Evolutionary conservation across 2,329 filamentous ascomycete species (phyloP), one percentile per base, ranked within the genome.

Genomic region (Didymella arachidicola): DNA sequence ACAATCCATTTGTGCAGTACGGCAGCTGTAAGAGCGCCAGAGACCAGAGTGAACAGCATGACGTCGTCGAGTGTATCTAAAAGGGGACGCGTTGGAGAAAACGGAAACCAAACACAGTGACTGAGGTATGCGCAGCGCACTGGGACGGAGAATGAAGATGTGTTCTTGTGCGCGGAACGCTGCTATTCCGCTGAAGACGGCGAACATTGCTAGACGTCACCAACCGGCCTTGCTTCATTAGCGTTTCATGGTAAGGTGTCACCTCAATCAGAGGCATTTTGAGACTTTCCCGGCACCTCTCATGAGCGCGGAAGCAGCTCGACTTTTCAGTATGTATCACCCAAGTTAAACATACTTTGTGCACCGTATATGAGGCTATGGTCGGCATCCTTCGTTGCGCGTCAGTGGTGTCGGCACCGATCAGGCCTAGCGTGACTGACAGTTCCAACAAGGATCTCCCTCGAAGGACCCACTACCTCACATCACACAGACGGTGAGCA

Each of bases 1-100:
- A 70, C 67, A 29, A 72, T 59, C 18, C 69, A 52, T 56, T 78
- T 52, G 43, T 75, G 72, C 22, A 77, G 53, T 32, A 72, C 55
- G 25, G 79, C 66, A 67, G 63, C 61, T 36, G 64, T 65, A 19
- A 73, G 36, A 34, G 68, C 67, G 62, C 67, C 65, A 22, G 73
- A 45, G 29, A 71, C 52, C 29, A 76, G 54, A 12, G 63, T 62
- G 55, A 66, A 59, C 48, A 55, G 47, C 57, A 60, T 55, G 27
- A 39, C n/a, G 36, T 22, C 22, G 2, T 22, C 22, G 22, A 3
- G 22, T 16, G 46, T 44, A 26, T 29, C 39, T 11, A 41, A 34
- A 27, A 50, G 47, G 57, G 54, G 53, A 51, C 48, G 41, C 51
- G 52, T 22, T 7, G 49, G 30, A 38, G 29, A 16, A 16, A 42